These are phyloP conservation scores for Huntiella savannae DNA, from an alignment of 2,329 filamentous ascomycete genomes.

Conservation along the genomic window DNA sequence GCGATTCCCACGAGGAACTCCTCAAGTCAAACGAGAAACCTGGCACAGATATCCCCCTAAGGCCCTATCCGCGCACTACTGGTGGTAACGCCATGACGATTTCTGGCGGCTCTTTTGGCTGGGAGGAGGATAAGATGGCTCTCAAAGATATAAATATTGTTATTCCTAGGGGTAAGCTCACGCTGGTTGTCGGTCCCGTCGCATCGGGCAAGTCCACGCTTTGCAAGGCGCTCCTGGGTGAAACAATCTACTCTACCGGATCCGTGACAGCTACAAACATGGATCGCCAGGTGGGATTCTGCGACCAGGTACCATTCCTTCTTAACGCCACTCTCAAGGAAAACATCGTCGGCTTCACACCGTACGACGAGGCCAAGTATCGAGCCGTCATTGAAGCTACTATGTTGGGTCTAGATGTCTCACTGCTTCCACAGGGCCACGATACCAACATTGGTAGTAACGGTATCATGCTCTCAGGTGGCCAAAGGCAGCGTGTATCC, in stretches of 20 bases:
- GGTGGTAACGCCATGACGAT: slow-evolving; percentile 3
- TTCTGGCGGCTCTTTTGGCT: slow-evolving; percentile 13
- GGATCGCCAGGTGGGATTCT: slow-evolving; percentile 16
- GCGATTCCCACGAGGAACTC: background rate
- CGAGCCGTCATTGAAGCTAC: slow-evolving; percentile 19
- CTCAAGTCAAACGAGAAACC: background rate
- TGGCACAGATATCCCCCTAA: background rate
- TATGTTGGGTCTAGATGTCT: slow-evolving; percentile 18
- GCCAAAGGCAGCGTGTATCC: slow-evolving; percentile 21
- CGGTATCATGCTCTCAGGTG: slow-evolving; percentile 25
- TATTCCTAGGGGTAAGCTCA: slow-evolving; percentile 18
- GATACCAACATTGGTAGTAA: slow-evolving; percentile 22
- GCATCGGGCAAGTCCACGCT: slow-evolving; percentile 22
- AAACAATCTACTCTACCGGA: slow-evolving; percentile 14
- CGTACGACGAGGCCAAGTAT: slow-evolving; percentile 18
- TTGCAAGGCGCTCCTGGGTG: slow-evolving; percentile 19
- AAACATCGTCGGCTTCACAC: slow-evolving; percentile 21
- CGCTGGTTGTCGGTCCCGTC: slow-evolving; percentile 22
- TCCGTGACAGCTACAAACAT: slow-evolving; percentile 9
- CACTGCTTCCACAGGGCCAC: slow-evolving; percentile 19
- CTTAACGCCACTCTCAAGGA: slow-evolving; percentile 19
- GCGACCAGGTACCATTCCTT: slow-evolving; percentile 19
- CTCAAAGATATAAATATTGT: slow-evolving; percentile 18
- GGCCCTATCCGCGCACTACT: background rate
- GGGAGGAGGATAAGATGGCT: slow-evolving; percentile 14